These are phyloP conservation scores for Rehmannia glutinosa DNA, from an alignment of 257 asterid genomes.

Conservation along the genomic window DNA sequence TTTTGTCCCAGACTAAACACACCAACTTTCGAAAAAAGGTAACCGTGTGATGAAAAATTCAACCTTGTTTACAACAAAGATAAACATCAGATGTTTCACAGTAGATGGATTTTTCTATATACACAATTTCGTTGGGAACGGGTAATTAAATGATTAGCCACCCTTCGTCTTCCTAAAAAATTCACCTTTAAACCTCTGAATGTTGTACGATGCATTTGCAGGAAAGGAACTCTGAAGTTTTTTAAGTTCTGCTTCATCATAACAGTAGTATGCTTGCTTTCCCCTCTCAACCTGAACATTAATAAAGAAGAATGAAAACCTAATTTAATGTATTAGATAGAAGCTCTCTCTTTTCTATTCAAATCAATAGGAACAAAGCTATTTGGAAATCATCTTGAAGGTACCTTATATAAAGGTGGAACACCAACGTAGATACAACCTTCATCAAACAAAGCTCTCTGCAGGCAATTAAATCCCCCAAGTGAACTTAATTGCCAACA, in stretches of 20 bases:
- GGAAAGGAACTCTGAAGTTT: slow-evolving; percentile 70
- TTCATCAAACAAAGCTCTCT: slow-evolving; percentile 92
- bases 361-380: neutral
- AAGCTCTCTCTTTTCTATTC: neutral
- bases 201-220: slow-evolving; percentile 86
- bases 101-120: neutral
- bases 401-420: slow-evolving; percentile 95
- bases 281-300: slow-evolving; percentile 86
- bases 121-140: neutral
- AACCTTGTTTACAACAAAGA: too few relatives aligned
- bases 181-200: slow-evolving; percentile 97
- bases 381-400: neutral
- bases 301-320: slow-evolving; percentile 2
- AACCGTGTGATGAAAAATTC: too few relatives aligned
- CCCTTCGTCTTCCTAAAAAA: neutral
- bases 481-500: slow-evolving; percentile 19
- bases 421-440: slow-evolving; percentile 97
- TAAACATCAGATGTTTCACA: too few relatives aligned
- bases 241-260: slow-evolving; percentile 75
- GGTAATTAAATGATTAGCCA: neutral
- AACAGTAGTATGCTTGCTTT: slow-evolving; percentile 76
- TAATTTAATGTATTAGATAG: slow-evolving; percentile 6
- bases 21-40: too few relatives aligned
- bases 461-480: slow-evolving; percentile 33
- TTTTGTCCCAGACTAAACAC: too few relatives aligned